Base-by-base conservation (phyloP, 1,284 basidiomycete species). In the Moesziomyces aphidis region DNA sequence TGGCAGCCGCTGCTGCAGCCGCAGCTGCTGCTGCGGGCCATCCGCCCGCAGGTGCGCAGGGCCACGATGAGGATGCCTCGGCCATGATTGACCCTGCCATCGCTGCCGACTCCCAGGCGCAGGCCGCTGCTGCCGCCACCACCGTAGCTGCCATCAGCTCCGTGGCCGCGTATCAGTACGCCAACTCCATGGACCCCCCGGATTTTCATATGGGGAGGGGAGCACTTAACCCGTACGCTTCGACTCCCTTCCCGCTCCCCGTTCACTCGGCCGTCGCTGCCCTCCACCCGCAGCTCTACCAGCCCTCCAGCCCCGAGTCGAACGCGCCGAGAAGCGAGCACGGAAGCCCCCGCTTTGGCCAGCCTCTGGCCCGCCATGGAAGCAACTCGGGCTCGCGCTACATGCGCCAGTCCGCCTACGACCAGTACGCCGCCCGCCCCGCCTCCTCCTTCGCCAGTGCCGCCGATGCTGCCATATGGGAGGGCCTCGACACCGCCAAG, bases 281-380 rank as follows among this genome's bases (percentile, higher is more conserved):
- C 4, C 65, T 73, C 26, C 70, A 73, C 24, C 64, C 67, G 19
- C 65, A 70, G 56, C 57, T 76, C 66, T 65, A 67, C 50, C 75
- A 77, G 57, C 71, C 77, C 5, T 72, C 75, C 21, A 77, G 76
- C 46, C 77, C 77, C 55, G 77, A 79, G 66, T 79, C 77, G 58
- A 77, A 62, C 72, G 61, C 61, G 52, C 60, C 72, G 56, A 64
- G 71, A 64, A 77, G 73, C 70, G 71, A 77, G 71, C 75, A 77
- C 56, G 73, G 75, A 23, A 76, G 70, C 50, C 77, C 74, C 49
- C 71, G 74, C 66, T 77, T 73, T 61, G 50, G 61, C 23, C 74
- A 75, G 46, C 50, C 62, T 6, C 69, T 77, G 13, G 23, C 47
- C 48, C 74, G 77, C 36, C 71, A 77, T 45, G 60, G 63, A 34